Conservation (phyloP, 1,139 yeast genomes). For the Blastobotrys persicus region DNA sequence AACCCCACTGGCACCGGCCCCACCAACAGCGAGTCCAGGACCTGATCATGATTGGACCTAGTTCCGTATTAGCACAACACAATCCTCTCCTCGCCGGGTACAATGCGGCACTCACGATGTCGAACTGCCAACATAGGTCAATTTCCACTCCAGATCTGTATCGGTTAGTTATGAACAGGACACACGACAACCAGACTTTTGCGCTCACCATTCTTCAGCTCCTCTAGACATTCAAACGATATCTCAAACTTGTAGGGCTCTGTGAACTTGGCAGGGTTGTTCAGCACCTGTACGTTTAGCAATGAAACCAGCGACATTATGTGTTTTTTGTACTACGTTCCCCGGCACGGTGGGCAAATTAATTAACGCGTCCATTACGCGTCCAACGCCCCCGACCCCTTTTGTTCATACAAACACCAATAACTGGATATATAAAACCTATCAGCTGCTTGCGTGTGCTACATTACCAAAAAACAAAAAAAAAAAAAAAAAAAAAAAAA, state of each 20-base stretch:
- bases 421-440: no score
- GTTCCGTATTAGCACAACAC: neutral
- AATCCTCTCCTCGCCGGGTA: no score
- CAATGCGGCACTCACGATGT: slow-evolving; percentile 54
- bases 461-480: no score
- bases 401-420: neutral
- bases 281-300: slow-evolving; percentile 85
- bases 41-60: slow-evolving; percentile 87
- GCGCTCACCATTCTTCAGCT: slow-evolving; percentile 66
- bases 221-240: slow-evolving; percentile 94
- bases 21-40: slow-evolving; percentile 86
- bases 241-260: slow-evolving; percentile 96
- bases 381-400: neutral
- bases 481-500: no score
- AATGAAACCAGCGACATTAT: slow-evolving; percentile 90
- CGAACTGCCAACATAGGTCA: slow-evolving; percentile 94
- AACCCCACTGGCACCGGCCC: slow-evolving; percentile 99
- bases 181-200: no score
- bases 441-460: no score
- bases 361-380: neutral
- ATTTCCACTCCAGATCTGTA: slow-evolving; percentile 93
- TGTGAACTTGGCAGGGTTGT: slow-evolving; percentile 91
- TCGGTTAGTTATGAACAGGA: slow-evolving; percentile 48
- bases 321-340: no score
- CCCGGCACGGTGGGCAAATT: neutral